Evolutionary conservation across 441 rosid genomes (phyloP), one percentile per base, ranked within the genome.

Genomic region (Erysimum pusillum): DNA sequence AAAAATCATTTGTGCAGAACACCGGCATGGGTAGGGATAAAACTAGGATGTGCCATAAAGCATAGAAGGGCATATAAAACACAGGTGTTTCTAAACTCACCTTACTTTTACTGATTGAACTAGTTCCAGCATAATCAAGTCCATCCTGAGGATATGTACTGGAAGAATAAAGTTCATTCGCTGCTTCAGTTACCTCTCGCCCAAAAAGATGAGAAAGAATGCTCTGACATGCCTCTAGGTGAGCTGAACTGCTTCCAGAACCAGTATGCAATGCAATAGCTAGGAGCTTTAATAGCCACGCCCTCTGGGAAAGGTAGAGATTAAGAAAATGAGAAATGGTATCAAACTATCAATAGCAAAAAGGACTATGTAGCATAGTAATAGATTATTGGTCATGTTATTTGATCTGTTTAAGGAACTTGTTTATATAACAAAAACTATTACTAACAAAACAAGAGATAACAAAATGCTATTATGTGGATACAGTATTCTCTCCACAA

Each of bases 281-380:
- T 77, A 93, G 87, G 78, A 96, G 97, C 87, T 96, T 91, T 85
- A 91, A 81, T 44, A 96, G 86, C 99, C 99, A 96, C 36, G 98
- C 97, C 83, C 98, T 90, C 99, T 94, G 78, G n/a, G 34, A 65
- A 82, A 74, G 48, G 68, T 71, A 65, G 46, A 76, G 18, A 76
- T 59, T 12, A 46, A 51, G 20, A 22, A 68, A 61, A 63, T 77
- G 46, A 67, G 72, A 7, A 63, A 81, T 41, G 22, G 17, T 57
- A 54, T 48, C 64, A 64, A 32, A 15, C 14, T 57, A 54, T 48
- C 64, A 64, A 32, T 32, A 31, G 34, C 49, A 31, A 46, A 48
- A 67, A 44, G 18, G 49, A 59, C 35, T 11, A 13, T 38, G 46
- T 59, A 57, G 44, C 31, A 44, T 10, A 25, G 61, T 9, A 64